Conservation (phyloP, 2,329 filamentous ascomycete species). For the Trichoderma sp. region DNA sequence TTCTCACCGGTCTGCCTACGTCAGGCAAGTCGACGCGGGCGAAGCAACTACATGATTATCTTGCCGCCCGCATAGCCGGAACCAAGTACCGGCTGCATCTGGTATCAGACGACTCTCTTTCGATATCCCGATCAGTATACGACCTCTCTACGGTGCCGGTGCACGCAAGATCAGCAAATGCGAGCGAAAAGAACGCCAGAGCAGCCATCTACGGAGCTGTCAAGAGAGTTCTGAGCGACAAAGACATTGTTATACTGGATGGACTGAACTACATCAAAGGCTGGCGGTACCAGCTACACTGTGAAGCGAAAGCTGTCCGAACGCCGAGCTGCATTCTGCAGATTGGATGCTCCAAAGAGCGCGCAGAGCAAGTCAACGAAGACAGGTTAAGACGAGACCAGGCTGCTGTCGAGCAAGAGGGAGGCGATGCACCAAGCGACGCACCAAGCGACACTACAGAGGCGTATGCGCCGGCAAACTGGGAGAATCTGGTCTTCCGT, state of each 20-base stretch:
- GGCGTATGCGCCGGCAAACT: slow-evolving; percentile 62
- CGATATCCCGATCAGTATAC: slow-evolving; percentile 72
- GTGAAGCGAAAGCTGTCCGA: slow-evolving; percentile 78
- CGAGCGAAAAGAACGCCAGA: slow-evolving; percentile 79
- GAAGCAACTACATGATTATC: slow-evolving; percentile 66
- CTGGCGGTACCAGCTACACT: slow-evolving; percentile 84
- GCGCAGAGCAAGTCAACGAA: slow-evolving; percentile 63
- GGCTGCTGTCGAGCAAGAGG: neutral
- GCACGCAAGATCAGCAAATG: slow-evolving; percentile 70
- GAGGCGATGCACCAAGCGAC: neutral
- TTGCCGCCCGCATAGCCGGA: slow-evolving; percentile 59
- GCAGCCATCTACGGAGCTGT: slow-evolving; percentile 77
- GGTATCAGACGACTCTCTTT: slow-evolving; percentile 72
- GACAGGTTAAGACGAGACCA: slow-evolving; percentile 49
- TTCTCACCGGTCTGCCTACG: slow-evolving; percentile 68
- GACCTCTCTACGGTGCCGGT: slow-evolving; percentile 62
- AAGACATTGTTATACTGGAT: slow-evolving; percentile 79
- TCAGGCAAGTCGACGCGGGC: slow-evolving; percentile 71
- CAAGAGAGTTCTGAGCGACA: slow-evolving; percentile 72
- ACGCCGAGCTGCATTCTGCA: slow-evolving; percentile 77
- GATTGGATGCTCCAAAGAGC: slow-evolving; percentile 60
- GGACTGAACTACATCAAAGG: slow-evolving; percentile 88
- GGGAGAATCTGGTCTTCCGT: slow-evolving; percentile 78
- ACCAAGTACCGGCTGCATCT: slow-evolving; percentile 69
- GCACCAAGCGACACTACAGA: slow-evolving; percentile 38